A percentile compares a stretch with the other conserved stretches of the same genome.
phyloP scores from a whole-genome alignment of 164 flowering plant species.

The Stephania japonica region DNA sequence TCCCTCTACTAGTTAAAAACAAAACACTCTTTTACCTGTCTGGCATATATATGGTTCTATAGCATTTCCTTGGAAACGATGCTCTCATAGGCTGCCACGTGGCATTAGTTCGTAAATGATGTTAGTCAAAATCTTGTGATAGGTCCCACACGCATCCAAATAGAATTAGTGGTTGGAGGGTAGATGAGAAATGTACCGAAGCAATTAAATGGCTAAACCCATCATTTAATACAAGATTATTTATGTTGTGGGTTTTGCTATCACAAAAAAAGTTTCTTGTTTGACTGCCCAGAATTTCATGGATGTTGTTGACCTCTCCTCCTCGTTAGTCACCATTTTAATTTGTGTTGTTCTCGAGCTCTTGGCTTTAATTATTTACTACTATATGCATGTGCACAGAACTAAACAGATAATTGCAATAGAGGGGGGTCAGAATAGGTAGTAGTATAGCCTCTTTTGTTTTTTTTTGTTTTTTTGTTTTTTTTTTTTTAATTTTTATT shows the following conservation, averaged over 20 bases:
- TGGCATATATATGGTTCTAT: too few species aligned
- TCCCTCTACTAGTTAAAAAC: too few species aligned
- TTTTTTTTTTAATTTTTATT: too few species aligned
- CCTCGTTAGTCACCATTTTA: background rate
- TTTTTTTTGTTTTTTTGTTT: too few species aligned
- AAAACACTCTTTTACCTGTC: too few species aligned
- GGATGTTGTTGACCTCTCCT: background rate
- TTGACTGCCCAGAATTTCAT: background rate
- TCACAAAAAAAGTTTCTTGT: background rate
- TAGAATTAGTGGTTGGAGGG: conserved; percentile 1
- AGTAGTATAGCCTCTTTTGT: too few species aligned
- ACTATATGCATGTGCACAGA: too few species aligned
- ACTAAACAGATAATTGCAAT: too few species aligned
- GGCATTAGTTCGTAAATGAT: background rate
- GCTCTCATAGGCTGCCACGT: background rate
- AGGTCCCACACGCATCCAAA: background rate
- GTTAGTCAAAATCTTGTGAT: background rate
- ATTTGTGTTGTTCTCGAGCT: background rate
- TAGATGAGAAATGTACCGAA: background rate
- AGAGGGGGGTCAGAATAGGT: too few species aligned
- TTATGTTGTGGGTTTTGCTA: background rate
- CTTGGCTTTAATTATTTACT: background rate
- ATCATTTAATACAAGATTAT: background rate
- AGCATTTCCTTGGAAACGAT: background rate
- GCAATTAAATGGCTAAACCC: background rate